These are phyloP conservation scores for Russula vinacea DNA, from an alignment of 768 basidiomycete species.

Conservation along the genomic window DNA sequence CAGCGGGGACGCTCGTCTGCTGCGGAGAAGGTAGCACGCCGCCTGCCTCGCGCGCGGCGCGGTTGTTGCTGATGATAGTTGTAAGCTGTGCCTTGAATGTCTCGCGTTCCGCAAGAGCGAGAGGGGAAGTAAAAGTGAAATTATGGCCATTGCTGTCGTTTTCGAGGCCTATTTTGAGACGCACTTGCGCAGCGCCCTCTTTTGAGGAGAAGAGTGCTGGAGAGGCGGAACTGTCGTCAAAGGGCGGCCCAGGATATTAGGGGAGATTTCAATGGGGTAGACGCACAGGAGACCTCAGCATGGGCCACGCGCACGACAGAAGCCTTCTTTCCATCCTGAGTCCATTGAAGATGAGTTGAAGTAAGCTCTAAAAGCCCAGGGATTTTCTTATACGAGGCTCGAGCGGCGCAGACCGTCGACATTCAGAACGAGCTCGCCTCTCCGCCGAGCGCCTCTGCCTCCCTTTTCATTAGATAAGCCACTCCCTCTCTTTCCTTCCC, in stretches of 20 bases:
- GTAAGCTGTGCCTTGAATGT: conserved; percentile 79
- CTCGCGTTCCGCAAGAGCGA: conserved; percentile 71
- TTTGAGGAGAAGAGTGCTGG: conserved; percentile 84
- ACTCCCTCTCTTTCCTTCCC: background rate
- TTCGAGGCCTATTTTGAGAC: conserved; percentile 68
- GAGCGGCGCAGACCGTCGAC: conserved; percentile 45
- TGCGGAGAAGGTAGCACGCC: conserved; percentile 28
- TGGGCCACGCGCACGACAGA: conserved; percentile 63
- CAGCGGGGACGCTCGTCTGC: conserved; percentile 26
- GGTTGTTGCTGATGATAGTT: conserved; percentile 71
- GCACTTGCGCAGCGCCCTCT: conserved; percentile 74
- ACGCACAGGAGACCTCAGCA: conserved; percentile 55
- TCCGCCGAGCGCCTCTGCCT: background rate
- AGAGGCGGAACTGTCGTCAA: background rate
- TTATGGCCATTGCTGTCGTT: conserved; percentile 73
- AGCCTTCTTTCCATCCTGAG: conserved; percentile 63
- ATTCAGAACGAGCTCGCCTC: conserved; percentile 25
- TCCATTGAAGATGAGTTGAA: conserved; percentile 72
- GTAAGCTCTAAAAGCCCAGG: conserved; percentile 74
- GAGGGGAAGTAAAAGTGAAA: conserved; percentile 75
- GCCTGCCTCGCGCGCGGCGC: conserved; percentile 34
- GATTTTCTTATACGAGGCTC: conserved; percentile 82
- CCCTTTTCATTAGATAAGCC: conserved; percentile 24
- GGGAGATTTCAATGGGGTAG: conserved; percentile 28
- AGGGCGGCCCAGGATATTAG: background rate